phyloP scores from a whole-genome alignment of 768 basidiomycete species.

The Serendipita sp. region DNA sequence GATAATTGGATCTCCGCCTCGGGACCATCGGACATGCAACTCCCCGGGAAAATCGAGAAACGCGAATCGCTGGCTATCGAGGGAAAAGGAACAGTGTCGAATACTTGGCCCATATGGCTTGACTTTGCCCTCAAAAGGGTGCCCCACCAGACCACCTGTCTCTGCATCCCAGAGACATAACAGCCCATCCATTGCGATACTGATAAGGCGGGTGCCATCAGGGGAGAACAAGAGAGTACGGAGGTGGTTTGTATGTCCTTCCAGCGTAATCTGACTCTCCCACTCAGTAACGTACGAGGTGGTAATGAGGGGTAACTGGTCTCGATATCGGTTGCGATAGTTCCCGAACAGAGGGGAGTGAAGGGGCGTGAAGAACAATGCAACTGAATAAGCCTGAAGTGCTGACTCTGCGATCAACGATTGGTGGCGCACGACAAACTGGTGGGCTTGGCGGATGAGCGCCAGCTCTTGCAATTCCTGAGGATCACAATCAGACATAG shows the following conservation, averaged over 20 bases:
- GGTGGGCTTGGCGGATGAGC: not conserved
- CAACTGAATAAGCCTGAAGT: not conserved
- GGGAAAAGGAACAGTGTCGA: no score
- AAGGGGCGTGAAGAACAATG: not conserved
- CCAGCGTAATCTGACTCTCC: no score
- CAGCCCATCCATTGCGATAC: not conserved
- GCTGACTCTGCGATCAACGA: not conserved
- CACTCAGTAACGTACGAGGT: no score
- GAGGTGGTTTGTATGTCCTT: not conserved
- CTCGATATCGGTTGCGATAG: not conserved
- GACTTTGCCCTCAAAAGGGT: not conserved
- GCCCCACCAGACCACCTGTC: not conserved
- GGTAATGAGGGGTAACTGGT: no score
- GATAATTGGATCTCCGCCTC: no score
- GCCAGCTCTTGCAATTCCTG: not conserved
- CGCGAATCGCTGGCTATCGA: no score
- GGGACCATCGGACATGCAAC: no score
- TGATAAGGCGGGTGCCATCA: not conserved
- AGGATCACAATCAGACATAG: not conserved
- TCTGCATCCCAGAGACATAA: not conserved
- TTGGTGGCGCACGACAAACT: not conserved
- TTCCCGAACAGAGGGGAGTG: not conserved
- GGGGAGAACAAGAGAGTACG: not conserved
- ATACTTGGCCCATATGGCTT: no score
- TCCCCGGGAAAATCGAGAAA: no score